These are phyloP conservation scores for Phyllosticta ampelicida DNA, from an alignment of 2,329 filamentous ascomycete genomes.

Conservation along the genomic window DNA sequence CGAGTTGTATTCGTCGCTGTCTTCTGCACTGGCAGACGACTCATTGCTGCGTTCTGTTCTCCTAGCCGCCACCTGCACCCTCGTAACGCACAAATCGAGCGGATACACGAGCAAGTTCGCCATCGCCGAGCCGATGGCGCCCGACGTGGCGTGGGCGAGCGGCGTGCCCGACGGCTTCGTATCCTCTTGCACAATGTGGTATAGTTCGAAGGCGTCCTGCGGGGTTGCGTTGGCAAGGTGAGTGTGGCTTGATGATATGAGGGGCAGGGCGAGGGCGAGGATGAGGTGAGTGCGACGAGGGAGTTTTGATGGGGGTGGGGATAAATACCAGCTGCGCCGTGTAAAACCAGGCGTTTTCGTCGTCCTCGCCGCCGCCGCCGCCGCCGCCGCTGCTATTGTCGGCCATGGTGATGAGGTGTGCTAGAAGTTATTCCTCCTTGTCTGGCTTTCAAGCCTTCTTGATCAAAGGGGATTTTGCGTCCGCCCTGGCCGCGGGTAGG, in stretches of 20 bases:
- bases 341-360: conserved; percentile 20
- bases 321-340: conserved; percentile 18
- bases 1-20: conserved; percentile 47
- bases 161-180: conserved; percentile 12
- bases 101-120: conserved; percentile 74
- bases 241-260: not conserved
- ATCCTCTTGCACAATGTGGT: conserved; percentile 31
- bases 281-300: not conserved
- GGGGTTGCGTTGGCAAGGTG: too few species aligned
- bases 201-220: conserved; percentile 33
- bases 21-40: conserved; percentile 16
- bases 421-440: not conserved
- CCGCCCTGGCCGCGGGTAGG: too few species aligned
- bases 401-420: not conserved
- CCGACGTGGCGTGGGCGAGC: conserved; percentile 69
- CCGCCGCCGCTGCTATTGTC: too few species aligned
- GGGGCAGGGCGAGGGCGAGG: not conserved
- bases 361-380: too few species aligned
- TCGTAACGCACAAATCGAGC: conserved; percentile 68
- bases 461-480: too few species aligned
- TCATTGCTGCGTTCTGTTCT: too few species aligned
- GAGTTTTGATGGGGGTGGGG: not conserved
- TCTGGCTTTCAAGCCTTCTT: not conserved
- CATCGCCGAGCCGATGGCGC: conserved; percentile 65
- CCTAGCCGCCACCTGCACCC: conserved; percentile 67